Base-by-base conservation (phyloP, 805 yeast species). In the Candida ipomoeae region DNA sequence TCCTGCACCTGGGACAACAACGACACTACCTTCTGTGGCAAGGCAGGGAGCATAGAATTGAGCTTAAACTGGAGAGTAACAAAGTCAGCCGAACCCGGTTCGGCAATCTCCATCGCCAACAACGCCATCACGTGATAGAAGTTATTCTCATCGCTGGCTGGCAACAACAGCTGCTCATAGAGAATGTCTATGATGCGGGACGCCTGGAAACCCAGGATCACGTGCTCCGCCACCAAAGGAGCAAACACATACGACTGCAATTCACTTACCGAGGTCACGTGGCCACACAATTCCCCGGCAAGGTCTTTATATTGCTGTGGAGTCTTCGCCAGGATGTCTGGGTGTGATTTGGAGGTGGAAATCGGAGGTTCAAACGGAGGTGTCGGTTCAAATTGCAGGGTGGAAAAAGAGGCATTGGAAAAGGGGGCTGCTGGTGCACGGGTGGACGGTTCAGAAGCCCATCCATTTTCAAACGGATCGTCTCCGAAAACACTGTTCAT, bases 381-480 rank as follows among this genome's bases (percentile, higher is more conserved):
- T 10, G 11, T 26, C 5, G 39, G 40, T 13, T 44, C 46, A 36
- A 48, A 26, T 33, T 44, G 32, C 39, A 38, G 31, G 15, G 49
- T 17, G 32, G 44, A 40, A 17, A 37, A 17, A 44, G 52, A 43
- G 52, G 42, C 43, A 21, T 21, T 46, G 39, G 44, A 52, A 40
- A 17, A 50, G 32, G 48, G 55, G 35, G 33, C 36, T 26, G 17
- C 42, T 17, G 33, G 39, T 23, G 47, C 37, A n/a, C 40, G 45
- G 34, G 40, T 32, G 15, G 54, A 50, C 6, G 48, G 43, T 33
- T 49, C 52, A 11, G 55, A 50, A 15, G 67, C 64, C 75, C 75
- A 70, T 23, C 73, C 74, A 51, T 71, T 71, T 46, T 65, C 71
- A 68, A 74, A 72, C 2, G 73, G 72, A 51, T 71, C 74, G 18